A percentile compares a stretch with the other conserved stretches of the same genome.
These are phyloP conservation scores for Ordospora colligata DNA, from an alignment of 371 early-diverging fungal species.

Conservation along the genomic window DNA sequence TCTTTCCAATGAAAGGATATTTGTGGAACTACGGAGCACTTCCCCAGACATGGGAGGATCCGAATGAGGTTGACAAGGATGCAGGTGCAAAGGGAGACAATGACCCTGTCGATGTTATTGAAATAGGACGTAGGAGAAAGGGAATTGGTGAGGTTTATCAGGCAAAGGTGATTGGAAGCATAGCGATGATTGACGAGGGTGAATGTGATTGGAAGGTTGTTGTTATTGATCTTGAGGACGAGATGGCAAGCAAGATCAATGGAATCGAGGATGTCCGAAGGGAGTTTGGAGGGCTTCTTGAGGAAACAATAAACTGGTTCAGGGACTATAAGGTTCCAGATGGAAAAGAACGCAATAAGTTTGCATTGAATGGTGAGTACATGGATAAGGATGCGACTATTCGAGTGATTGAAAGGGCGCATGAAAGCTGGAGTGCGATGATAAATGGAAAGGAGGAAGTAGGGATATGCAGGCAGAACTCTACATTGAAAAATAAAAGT, in stretches of 20 bases:
- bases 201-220: constrained; percentile 99
- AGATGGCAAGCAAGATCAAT: constrained; percentile 76
- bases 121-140: constrained; percentile 81
- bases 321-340: constrained; percentile 96
- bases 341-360: constrained; percentile 91
- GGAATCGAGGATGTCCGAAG: constrained; percentile 89
- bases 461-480: neutral
- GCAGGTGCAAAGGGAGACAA: constrained; percentile 84
- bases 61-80: constrained; percentile 69
- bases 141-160: constrained; percentile 85
- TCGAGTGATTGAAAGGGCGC: constrained; percentile 76
- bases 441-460: constrained; percentile 43
- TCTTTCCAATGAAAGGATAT: constrained; percentile 99
- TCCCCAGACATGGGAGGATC: constrained; percentile 97
- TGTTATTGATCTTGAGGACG: constrained; percentile 84
- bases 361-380: constrained; percentile 83
- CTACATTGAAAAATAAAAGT: neutral
- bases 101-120: constrained; percentile 92
- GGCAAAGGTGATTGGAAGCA: constrained; percentile 87
- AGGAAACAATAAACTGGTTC: constrained; percentile 92
- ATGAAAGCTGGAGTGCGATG: constrained; percentile 83
- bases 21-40: constrained; percentile 99
- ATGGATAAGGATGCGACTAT: constrained; percentile 73
- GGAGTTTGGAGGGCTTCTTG: constrained; percentile 80
- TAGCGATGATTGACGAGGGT: constrained; percentile 82